Percentiles rank a stretch among this genome's conserved stretches.
Conservation (phyloP, 2,329 filamentous ascomycete genomes). For the Aureobasidium uvarum region DNA sequence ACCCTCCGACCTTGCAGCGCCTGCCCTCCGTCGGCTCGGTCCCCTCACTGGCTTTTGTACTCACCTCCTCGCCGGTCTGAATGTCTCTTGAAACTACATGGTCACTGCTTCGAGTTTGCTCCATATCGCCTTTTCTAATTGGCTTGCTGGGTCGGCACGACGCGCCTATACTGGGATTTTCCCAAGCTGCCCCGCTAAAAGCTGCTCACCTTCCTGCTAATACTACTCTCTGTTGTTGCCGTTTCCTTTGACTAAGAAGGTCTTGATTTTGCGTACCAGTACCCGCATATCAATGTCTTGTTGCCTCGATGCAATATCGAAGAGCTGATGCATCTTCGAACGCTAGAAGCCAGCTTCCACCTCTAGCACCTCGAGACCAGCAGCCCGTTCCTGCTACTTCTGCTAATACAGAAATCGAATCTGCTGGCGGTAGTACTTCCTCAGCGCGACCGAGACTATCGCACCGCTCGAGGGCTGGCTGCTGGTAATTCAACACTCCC, state of each 20-base stretch:
- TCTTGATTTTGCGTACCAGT: conserved; percentile 18
- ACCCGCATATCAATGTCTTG: conserved; percentile 26
- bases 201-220: conserved; percentile 18
- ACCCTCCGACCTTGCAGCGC: background rate
- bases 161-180: conserved; percentile 31
- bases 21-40: background rate
- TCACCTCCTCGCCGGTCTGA: conserved; percentile 4
- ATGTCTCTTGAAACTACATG: conserved; percentile 24
- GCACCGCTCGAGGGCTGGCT: conserved; percentile 55
- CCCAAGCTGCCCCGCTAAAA: conserved; percentile 26
- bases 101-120: conserved; percentile 23
- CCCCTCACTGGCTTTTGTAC: background rate
- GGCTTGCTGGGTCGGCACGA: conserved; percentile 31
- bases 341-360: conserved; percentile 37
- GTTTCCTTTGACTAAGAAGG: conserved; percentile 22
- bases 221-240: conserved; percentile 24
- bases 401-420: conserved; percentile 22
- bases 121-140: conserved; percentile 24
- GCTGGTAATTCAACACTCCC: conserved; percentile 45
- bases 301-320: conserved; percentile 29
- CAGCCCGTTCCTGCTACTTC: conserved; percentile 24
- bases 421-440: conserved; percentile 19
- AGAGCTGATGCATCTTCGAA: conserved; percentile 28
- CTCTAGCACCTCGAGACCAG: conserved; percentile 35
- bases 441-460: conserved; percentile 46